Conservation (phyloP, 2,329 filamentous ascomycete genomes). For the Fusarium sp. region DNA sequence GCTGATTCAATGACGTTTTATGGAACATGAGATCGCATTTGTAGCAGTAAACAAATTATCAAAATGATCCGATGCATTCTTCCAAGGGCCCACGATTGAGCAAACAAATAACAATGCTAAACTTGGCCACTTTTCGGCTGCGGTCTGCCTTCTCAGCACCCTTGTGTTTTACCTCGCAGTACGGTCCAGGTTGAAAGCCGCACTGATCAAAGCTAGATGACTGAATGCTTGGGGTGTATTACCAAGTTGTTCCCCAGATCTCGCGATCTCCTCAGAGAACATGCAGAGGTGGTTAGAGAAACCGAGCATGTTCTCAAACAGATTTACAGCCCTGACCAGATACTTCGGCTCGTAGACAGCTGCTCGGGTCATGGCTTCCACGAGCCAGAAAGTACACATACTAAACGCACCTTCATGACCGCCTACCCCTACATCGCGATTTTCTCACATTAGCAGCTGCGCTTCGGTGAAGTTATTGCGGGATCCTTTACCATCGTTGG, state of each 20-base stretch:
- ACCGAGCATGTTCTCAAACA: conserved; percentile 81
- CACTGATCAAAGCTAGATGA: conserved; percentile 79
- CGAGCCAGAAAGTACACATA: conserved; percentile 87
- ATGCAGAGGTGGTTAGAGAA: conserved; percentile 82
- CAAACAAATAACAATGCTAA: not conserved
- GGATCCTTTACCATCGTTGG: conserved; percentile 71
- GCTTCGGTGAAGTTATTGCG: not conserved
- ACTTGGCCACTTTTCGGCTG: not conserved
- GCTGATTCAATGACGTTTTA: not conserved
- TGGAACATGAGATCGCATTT: not conserved
- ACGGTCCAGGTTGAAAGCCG: conserved; percentile 79
- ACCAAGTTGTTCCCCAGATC: conserved; percentile 79
- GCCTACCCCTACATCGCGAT: conserved; percentile 67
- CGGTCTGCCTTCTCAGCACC: not conserved
- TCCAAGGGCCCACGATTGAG: not conserved
- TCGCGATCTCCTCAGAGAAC: conserved; percentile 82
- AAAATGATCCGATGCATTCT: not conserved
- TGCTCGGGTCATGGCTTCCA: conserved; percentile 79
- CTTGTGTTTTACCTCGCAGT: conserved; percentile 43
- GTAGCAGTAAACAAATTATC: not conserved
- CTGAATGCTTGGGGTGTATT: conserved; percentile 85
- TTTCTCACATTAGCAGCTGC: conserved; percentile 4
- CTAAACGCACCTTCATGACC: conserved; percentile 80
- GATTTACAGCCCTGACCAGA: conserved; percentile 68
- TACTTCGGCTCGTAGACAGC: conserved; percentile 73